These are phyloP conservation scores for Chimonanthus salicifolius DNA, from an alignment of 164 flowering plant species.

Conservation along the genomic window DNA sequence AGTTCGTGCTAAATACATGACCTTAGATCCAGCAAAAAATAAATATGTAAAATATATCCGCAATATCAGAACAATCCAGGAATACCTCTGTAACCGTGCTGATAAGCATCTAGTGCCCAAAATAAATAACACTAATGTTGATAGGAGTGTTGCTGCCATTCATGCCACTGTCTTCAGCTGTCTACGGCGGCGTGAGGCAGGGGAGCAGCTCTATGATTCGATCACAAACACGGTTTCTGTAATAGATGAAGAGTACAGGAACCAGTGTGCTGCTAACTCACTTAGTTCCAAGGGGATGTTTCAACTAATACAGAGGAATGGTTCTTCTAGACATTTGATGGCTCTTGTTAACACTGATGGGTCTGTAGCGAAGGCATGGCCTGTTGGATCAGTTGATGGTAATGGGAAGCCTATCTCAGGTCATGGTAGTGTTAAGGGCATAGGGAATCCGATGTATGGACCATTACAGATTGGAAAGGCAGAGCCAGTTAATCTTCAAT, in stretches of 20 bases:
- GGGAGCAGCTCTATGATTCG: conserved; percentile 71
- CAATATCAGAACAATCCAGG: conserved; percentile 84
- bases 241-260: conserved; percentile 73
- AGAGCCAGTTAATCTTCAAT: conserved; percentile 80
- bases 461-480: conserved; percentile 64
- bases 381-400: conserved; percentile 46
- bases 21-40: conserved; percentile 84
- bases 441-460: conserved; percentile 59
- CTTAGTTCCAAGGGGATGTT: conserved; percentile 83
- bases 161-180: conserved; percentile 90
- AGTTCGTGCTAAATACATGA: conserved; percentile 92
- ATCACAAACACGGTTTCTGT: conserved; percentile 59
- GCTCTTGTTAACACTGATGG: conserved; percentile 83
- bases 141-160: conserved; percentile 86
- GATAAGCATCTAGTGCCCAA: conserved; percentile 91
- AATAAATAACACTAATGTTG: conserved; percentile 86
- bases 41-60: conserved; percentile 84
- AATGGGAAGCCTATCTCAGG: conserved; percentile 35
- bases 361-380: conserved; percentile 89
- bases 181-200: conserved; percentile 74
- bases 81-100: conserved; percentile 75
- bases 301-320: conserved; percentile 78
- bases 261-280: conserved; percentile 74
- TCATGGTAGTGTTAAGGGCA: conserved; percentile 36
- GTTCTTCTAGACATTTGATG: conserved; percentile 79